Conservation (phyloP, 2,329 filamentous ascomycete species). For the Sarocladium brachiariae region DNA sequence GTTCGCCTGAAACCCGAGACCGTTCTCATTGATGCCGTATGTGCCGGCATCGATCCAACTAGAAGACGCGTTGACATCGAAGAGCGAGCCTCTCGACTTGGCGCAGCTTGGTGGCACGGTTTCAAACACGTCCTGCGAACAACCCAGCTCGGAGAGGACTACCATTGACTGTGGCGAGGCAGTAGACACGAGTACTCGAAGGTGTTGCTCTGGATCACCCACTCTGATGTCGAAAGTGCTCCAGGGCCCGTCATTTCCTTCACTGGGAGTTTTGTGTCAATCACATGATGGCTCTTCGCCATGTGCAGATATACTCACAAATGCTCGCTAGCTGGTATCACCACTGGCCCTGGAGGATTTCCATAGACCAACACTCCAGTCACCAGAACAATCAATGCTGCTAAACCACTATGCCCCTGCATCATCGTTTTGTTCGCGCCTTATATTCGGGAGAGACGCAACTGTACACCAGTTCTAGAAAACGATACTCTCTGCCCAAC, state of each 20-base stretch:
- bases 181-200: background rate
- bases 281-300: too few species aligned
- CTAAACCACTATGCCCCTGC: too few species aligned
- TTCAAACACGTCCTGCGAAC: background rate
- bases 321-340: conserved; percentile 7
- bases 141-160: background rate
- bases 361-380: background rate
- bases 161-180: conserved; percentile 3
- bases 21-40: conserved; percentile 1
- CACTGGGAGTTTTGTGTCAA: background rate
- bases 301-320: background rate
- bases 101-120: background rate
- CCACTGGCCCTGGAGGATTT: background rate
- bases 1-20: conserved; percentile 1
- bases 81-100: background rate
- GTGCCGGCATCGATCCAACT: background rate
- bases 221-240: conserved; percentile 4
- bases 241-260: conserved; percentile 6
- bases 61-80: background rate
- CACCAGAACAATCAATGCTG: background rate
- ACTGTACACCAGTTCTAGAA: too few species aligned
- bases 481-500: too few species aligned
- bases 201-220: conserved; percentile 1
- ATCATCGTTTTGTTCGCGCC: too few species aligned
- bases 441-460: too few species aligned